Evolutionary conservation across 495 filamentous ascomycete genomes (phyloP).

Genomic region (Chaetomidium leptoderma): DNA sequence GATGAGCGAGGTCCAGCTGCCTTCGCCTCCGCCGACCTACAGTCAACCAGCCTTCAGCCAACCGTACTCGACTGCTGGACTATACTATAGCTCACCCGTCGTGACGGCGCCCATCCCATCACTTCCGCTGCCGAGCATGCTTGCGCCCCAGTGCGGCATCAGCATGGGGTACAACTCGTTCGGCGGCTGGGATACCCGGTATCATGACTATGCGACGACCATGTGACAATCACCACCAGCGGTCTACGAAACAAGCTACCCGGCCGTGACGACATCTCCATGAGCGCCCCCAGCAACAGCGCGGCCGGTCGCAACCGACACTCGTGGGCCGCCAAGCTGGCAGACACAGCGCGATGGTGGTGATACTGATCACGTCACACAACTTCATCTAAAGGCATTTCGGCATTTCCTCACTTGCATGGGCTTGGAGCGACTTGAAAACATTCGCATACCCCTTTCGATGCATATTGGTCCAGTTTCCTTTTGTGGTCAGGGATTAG

Average conservation of each 20-base stretch:
- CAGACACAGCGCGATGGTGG: slow-evolving; percentile 18
- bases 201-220: slow-evolving; percentile 57
- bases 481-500: slow-evolving; percentile 28
- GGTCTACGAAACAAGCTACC: slow-evolving; percentile 35
- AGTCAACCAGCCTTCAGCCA: slow-evolving; percentile 80
- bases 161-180: slow-evolving; percentile 70
- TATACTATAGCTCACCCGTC: slow-evolving; percentile 58
- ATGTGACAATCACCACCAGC: slow-evolving; percentile 57
- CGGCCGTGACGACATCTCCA: slow-evolving; percentile 39
- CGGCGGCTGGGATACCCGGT: slow-evolving; percentile 67
- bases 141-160: slow-evolving; percentile 78
- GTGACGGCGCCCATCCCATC: slow-evolving; percentile 66
- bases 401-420: slow-evolving; percentile 38
- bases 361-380: slow-evolving; percentile 9
- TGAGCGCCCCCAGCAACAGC: slow-evolving; percentile 19
- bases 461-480: slow-evolving; percentile 24
- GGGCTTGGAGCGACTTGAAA: slow-evolving; percentile 37
- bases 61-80: slow-evolving; percentile 63
- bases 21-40: slow-evolving; percentile 73
- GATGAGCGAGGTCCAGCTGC: slow-evolving; percentile 61
- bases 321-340: slow-evolving; percentile 7
- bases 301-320: slow-evolving; percentile 9
- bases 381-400: slow-evolving; percentile 30
- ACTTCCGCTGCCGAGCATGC: slow-evolving; percentile 85
- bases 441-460: slow-evolving; percentile 24